Base-by-base conservation (phyloP, 2,329 filamentous ascomycete species). In the Fusarium nurragi region DNA sequence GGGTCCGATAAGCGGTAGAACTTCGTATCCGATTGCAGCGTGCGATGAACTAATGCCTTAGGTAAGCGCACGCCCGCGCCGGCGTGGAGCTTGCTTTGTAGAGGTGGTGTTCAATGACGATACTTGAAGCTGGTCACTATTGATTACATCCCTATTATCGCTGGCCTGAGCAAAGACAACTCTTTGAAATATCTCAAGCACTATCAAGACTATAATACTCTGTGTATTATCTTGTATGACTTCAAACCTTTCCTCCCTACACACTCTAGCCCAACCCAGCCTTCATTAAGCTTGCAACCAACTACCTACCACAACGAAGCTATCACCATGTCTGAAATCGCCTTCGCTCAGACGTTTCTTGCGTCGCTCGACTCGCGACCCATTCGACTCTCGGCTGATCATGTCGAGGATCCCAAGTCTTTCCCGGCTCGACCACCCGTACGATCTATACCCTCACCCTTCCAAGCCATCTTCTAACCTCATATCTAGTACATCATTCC, bases 311-410 rank as follows among this genome's bases (percentile, higher is more conserved):
- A 47, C 36, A 21, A 56, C 50, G 50, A 65, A 44, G 47, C 60
- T 57, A 53, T 65, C 73, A 75, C 60, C 67, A 94, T 94, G 90
- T 84, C 90, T n/a, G 94, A 97, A 84, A 79, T 94, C 60, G 81
- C 88, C 47, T 98, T 97, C 77, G 90, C 93, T 70, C 93, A 91
- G 78, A 84, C 87, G 28, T 97, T 97, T 78, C 88, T 99, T 69
- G 83, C 88, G 49, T 86, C 88, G 21, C 86, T 98, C 64, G 93
- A 97, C 78, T 86, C 88, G 60, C 88, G 90, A 46, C 90, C 93
- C 9, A 78, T 88, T 71, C 96, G 94, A 82, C 86, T 98, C 65
- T 88, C 90, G n/a, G 83, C 91, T 66, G 93, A 98, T 77, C 91
- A 97, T 87, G 89, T 96, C 77, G 92, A 94, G 78, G 92, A 97